A percentile compares a stretch with the other conserved stretches of the same genome.
phyloP scores from a whole-genome alignment of 2,329 filamentous ascomycete species.

The Pyricularia sp. region DNA sequence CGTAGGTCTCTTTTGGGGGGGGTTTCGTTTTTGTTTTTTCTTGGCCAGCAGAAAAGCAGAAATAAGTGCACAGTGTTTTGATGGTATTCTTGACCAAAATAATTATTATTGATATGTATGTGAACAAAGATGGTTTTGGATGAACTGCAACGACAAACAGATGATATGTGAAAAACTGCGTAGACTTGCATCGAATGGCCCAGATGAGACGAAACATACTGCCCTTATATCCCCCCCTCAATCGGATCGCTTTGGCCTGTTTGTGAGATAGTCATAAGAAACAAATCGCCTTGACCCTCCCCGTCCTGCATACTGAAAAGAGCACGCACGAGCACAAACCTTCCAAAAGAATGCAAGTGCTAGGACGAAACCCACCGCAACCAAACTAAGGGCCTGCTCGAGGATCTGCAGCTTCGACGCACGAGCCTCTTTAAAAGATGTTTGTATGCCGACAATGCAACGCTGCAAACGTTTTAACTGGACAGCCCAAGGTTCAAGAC shows the following conservation, averaged over 20 bases:
- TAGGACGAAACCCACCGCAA: background rate
- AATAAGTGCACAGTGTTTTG: background rate
- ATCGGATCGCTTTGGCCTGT: background rate
- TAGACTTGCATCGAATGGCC: background rate
- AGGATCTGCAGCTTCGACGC: background rate
- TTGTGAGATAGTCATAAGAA: background rate
- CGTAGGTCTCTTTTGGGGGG: background rate
- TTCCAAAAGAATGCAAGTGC: background rate
- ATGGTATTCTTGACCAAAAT: background rate
- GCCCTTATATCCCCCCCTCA: background rate
- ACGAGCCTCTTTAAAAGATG: background rate
- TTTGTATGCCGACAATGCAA: background rate
- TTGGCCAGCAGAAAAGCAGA: background rate
- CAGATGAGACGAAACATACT: background rate
- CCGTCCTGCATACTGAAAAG: background rate
- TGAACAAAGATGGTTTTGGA: background rate
- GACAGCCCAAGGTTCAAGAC: background rate
- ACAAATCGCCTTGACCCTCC: background rate
- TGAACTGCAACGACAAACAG: background rate
- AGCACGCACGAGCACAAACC: background rate
- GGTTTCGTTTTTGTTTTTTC: background rate
- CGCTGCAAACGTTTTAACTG: conserved; percentile 2
- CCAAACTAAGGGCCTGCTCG: background rate
- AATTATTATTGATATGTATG: background rate
- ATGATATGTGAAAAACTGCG: background rate